These are phyloP conservation scores for Astrothelium macrocarpum DNA, from an alignment of 495 filamentous ascomycete genomes.

Conservation along the genomic window DNA sequence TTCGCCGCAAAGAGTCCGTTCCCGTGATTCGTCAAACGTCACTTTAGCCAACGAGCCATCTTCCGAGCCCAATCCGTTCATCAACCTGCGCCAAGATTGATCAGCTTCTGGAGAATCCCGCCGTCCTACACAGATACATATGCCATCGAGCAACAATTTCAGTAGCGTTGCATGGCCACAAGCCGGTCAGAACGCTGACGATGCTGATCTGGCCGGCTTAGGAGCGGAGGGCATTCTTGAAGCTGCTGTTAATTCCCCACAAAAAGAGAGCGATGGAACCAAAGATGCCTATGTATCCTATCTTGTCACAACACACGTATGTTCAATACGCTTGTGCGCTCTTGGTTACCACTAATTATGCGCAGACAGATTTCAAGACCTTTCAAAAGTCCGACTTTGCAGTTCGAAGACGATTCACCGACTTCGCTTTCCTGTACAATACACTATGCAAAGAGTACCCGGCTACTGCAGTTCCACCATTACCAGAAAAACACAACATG, in stretches of 20 bases:
- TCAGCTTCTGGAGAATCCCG: background rate
- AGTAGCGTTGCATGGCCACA: slow-evolving; percentile 17
- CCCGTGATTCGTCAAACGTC: background rate
- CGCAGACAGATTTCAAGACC: slow-evolving; percentile 81
- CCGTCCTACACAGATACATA: background rate
- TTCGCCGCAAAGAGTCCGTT: background rate
- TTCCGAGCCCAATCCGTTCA: background rate
- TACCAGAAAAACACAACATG: slow-evolving; percentile 98
- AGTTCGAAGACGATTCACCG: slow-evolving; percentile 86
- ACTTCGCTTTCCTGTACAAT: slow-evolving; percentile 96
- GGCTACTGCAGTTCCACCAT: slow-evolving; percentile 81
- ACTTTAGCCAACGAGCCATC: background rate
- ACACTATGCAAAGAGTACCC: slow-evolving; percentile 77
- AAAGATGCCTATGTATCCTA: slow-evolving; percentile 97
- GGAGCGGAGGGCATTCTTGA: slow-evolving; percentile 58
- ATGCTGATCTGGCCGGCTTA: slow-evolving; percentile 20
- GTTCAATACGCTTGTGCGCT: slow-evolving; percentile 22
- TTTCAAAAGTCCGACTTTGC: slow-evolving; percentile 69
- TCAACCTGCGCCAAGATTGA: background rate
- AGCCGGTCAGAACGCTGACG: slow-evolving; percentile 20
- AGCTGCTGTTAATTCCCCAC: slow-evolving; percentile 67
- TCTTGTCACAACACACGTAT: slow-evolving; percentile 78
- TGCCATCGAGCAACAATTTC: slow-evolving; percentile 13
- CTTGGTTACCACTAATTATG: slow-evolving; percentile 3
- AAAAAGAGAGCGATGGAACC: slow-evolving; percentile 93